Conservation (phyloP, 108 stramenopile species). For the Nitzschia sp. region DNA sequence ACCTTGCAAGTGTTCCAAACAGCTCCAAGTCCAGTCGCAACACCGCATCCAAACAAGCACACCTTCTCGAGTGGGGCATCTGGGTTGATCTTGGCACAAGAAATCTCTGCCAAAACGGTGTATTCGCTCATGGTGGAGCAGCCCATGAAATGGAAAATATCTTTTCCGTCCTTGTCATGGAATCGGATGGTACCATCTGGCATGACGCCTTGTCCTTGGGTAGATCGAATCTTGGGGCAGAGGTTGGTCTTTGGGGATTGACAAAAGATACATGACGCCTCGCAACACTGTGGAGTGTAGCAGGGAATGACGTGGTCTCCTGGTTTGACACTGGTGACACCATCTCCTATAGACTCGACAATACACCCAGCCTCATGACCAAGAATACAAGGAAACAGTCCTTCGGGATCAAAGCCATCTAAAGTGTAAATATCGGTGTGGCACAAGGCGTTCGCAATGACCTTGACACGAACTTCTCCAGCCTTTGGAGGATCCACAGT, state of each 20-base stretch:
- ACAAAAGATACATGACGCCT: slow-evolving; percentile 83
- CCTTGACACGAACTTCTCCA: slow-evolving; percentile 80
- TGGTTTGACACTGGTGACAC: slow-evolving; percentile 83
- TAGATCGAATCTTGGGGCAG: slow-evolving; percentile 80
- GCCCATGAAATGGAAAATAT: slow-evolving; percentile 97
- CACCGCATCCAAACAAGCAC: slow-evolving; percentile 93
- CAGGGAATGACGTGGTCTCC: slow-evolving; percentile 88
- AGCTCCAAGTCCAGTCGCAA: slow-evolving; percentile 79
- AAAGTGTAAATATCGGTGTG: slow-evolving; percentile 93
- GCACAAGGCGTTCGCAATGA: slow-evolving; percentile 91
- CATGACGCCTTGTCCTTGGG: slow-evolving; percentile 91
- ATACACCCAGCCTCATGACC: slow-evolving; percentile 83
- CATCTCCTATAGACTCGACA: slow-evolving; percentile 89
- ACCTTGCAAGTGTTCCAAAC: slow-evolving; percentile 96
- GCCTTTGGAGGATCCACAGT: slow-evolving; percentile 66
- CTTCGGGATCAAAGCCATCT: slow-evolving; percentile 91
- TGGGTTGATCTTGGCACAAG: slow-evolving; percentile 84
- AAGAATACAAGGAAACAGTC: slow-evolving; percentile 89
- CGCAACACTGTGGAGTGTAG: slow-evolving; percentile 78
- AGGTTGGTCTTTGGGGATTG: slow-evolving; percentile 87
- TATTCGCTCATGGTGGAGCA: slow-evolving; percentile 94
- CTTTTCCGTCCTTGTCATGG: slow-evolving; percentile 81
- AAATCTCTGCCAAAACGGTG: slow-evolving; percentile 91
- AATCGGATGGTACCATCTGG: slow-evolving; percentile 88
- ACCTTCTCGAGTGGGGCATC: slow-evolving; percentile 86